Evolutionary conservation across 1,284 basidiomycete genomes (phyloP).

Genomic region (Leccinum pallidistipes): DNA sequence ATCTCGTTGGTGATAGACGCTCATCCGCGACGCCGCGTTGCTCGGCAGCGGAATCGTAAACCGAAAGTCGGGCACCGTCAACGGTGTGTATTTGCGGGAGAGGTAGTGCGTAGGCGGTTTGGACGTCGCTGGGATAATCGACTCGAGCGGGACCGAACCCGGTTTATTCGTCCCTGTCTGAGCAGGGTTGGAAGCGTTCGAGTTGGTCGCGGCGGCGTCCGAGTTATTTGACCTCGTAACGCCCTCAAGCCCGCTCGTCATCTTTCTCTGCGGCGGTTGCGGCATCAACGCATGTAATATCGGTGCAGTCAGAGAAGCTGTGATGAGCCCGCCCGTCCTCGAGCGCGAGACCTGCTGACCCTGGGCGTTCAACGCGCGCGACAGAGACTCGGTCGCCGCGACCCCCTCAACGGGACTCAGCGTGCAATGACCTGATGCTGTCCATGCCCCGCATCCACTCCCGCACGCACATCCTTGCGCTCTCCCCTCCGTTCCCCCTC

Average conservation of each 20-base stretch:
- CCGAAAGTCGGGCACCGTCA: conserved; percentile 67
- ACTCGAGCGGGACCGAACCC: conserved; percentile 82
- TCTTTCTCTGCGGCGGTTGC: conserved; percentile 47
- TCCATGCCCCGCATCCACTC: background rate
- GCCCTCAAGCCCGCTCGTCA: conserved; percentile 31
- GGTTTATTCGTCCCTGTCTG: conserved; percentile 21
- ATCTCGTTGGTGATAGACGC: conserved; percentile 39
- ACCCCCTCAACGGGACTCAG: conserved; percentile 39
- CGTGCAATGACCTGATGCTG: conserved; percentile 37
- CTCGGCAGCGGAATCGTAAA: conserved; percentile 54
- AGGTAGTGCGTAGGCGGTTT: conserved; percentile 87
- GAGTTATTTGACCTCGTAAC: conserved; percentile 18
- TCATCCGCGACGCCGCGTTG: conserved; percentile 55
- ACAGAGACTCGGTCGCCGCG: conserved; percentile 48
- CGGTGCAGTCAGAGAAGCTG: conserved; percentile 48
- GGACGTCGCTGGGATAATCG: conserved; percentile 82
- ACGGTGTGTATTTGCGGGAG: conserved; percentile 66
- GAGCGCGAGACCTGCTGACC: conserved; percentile 29
- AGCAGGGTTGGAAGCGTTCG: conserved; percentile 6
- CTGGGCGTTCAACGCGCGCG: conserved; percentile 42
- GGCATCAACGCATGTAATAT: conserved; percentile 58
- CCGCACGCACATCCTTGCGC: conserved; percentile 18
- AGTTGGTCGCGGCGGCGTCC: conserved; percentile 5
- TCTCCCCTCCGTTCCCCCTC: conserved; percentile 47
- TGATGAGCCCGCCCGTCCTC: conserved; percentile 33